These are phyloP conservation scores for Heritiera littoralis DNA, from an alignment of 345 rosid genomes.

Conservation along the genomic window DNA sequence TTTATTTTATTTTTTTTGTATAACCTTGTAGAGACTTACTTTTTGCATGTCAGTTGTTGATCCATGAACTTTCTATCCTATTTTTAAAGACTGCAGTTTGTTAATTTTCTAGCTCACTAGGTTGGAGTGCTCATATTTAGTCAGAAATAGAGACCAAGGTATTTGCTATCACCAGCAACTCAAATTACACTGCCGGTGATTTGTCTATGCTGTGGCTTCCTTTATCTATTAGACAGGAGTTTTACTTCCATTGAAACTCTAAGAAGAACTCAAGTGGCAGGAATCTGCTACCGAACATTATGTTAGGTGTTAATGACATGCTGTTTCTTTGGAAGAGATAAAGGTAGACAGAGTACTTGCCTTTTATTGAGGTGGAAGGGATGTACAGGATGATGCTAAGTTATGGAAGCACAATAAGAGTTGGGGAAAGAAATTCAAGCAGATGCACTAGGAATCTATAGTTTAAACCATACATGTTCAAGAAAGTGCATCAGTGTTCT, in stretches of 20 bases:
- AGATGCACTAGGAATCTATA: not conserved
- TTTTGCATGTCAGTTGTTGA: not conserved
- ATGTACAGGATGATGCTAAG: not conserved
- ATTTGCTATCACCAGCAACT: not conserved
- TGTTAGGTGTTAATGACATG: not conserved
- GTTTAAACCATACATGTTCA: not conserved
- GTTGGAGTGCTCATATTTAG: not conserved
- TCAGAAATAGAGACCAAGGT: not conserved
- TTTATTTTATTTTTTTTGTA: not conserved
- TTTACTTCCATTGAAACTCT: not conserved
- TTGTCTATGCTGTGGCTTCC: not conserved
- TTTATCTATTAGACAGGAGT: not conserved
- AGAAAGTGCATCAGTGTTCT: not conserved
- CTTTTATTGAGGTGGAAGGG: not conserved
- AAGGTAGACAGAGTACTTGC: not conserved
- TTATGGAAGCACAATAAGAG: not conserved
- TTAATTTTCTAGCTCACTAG: conserved; percentile 2
- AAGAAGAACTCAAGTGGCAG: not conserved
- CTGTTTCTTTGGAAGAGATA: conserved; percentile 6
- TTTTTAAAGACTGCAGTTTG: not conserved
- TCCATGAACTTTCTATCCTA: not conserved
- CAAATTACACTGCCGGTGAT: not conserved
- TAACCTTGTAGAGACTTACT: not conserved
- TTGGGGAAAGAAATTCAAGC: not conserved
- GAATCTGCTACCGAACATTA: not conserved